Percentiles rank a stretch among this genome's conserved stretches.
phyloP scores from a whole-genome alignment of 2,329 filamentous ascomycete genomes.

The Monilinia fructicola region DNA sequence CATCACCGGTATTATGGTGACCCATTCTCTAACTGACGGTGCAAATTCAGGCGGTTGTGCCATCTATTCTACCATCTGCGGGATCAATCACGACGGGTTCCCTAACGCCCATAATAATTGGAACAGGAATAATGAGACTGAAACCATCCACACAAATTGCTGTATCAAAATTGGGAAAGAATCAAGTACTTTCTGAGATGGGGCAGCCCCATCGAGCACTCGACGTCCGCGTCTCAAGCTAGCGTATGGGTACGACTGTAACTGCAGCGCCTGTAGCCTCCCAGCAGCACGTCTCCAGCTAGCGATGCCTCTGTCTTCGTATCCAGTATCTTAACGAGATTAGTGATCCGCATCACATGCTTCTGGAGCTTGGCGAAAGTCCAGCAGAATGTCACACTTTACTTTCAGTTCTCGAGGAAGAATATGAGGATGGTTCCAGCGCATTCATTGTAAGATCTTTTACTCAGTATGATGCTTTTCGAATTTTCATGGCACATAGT shows the following conservation, averaged over 20 bases:
- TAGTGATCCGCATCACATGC: conserved; percentile 34
- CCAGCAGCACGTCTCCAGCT: conserved; percentile 14
- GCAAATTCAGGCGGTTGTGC: conserved; percentile 22
- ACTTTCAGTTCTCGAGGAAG: conserved; percentile 35
- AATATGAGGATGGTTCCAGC: conserved; percentile 25
- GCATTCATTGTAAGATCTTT: conserved; percentile 31
- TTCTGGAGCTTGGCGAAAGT: conserved; percentile 32
- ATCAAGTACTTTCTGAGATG: no score
- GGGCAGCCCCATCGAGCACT: no score
- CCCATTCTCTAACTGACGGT: conserved; percentile 29
- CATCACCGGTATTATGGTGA: conserved; percentile 20
- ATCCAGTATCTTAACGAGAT: conserved; percentile 41
- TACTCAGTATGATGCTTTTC: conserved; percentile 46
- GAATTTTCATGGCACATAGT: conserved; percentile 44
- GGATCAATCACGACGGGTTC: no score
- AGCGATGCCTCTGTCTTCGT: conserved; percentile 38
- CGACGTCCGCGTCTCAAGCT: no score
- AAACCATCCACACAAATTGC: no score
- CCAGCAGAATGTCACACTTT: conserved; percentile 38
- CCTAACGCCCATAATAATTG: no score
- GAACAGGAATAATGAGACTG: no score
- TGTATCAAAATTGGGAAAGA: no score
- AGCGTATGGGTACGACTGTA: no score
- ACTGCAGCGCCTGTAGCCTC: no score
- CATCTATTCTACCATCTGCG: conserved; percentile 28